Conservation (phyloP, 2,329 filamentous ascomycete genomes). For the Phyllosticta capitalensis region DNA sequence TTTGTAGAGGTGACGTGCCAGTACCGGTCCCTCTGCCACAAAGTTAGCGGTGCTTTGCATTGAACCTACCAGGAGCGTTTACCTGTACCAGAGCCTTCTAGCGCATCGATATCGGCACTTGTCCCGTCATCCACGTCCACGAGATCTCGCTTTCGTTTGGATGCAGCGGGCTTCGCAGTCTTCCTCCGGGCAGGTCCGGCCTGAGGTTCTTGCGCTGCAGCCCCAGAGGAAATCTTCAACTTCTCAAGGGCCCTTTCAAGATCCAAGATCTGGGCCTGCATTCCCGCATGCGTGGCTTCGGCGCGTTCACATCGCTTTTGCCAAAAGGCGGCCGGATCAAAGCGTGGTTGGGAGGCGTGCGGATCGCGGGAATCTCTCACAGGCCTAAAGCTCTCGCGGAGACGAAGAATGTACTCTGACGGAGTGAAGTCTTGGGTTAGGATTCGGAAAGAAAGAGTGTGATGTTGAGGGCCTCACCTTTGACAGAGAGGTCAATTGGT, state of each 20-base stretch:
- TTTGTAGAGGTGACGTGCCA: constrained; percentile 19
- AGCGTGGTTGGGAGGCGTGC: constrained; percentile 20
- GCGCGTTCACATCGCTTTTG: constrained; percentile 17
- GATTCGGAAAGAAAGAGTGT: background rate
- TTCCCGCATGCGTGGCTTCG: constrained; percentile 18
- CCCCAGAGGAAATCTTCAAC: constrained; percentile 3
- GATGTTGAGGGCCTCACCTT: constrained; percentile 17
- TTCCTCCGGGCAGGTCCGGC: background rate
- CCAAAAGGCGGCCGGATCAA: constrained; percentile 35
- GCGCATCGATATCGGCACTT: background rate
- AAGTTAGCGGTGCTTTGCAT: background rate
- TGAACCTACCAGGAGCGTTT: background rate
- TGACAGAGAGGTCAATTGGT: constrained; percentile 23
- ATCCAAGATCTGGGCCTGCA: constrained; percentile 18
- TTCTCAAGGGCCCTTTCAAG: constrained; percentile 22
- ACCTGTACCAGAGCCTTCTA: background rate
- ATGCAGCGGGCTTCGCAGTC: background rate
- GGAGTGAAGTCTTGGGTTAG: background rate
- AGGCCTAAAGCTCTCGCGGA: constrained; percentile 27
- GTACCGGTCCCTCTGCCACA: background rate
- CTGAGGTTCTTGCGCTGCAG: background rate
- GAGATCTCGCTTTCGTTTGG: background rate
- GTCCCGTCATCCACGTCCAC: background rate
- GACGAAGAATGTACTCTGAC: constrained; percentile 23
- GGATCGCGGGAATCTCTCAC: constrained; percentile 15